These are phyloP conservation scores for Neurospora sp. DNA, from an alignment of 495 filamentous ascomycete species.

Conservation along the genomic window DNA sequence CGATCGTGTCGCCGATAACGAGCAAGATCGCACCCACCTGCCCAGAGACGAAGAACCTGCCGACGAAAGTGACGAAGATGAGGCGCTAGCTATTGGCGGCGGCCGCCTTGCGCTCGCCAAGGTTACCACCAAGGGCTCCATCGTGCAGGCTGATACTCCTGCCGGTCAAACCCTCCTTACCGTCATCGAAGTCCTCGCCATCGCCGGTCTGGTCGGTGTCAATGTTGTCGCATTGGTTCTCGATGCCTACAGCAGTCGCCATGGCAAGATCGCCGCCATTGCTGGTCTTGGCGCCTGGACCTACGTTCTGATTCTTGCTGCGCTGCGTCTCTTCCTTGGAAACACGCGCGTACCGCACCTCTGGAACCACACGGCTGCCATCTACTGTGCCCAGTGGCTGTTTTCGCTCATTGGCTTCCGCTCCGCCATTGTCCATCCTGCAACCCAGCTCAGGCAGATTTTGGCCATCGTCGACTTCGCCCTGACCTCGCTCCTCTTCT, in stretches of 20 bases:
- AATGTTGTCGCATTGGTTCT: constrained; percentile 50
- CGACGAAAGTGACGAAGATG: constrained; percentile 53
- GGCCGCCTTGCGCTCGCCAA: constrained; percentile 48
- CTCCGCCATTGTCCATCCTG: constrained; percentile 72
- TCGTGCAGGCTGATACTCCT: constrained; percentile 69
- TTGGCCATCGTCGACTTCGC: constrained; percentile 62
- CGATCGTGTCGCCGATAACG: constrained; percentile 32
- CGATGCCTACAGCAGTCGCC: constrained; percentile 20
- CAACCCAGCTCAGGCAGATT: constrained; percentile 46
- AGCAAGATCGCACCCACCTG: constrained; percentile 35
- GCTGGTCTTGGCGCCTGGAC: constrained; percentile 62
- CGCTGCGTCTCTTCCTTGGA: constrained; percentile 61
- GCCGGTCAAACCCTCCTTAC: constrained; percentile 60
- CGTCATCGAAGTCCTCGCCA: constrained; percentile 60
- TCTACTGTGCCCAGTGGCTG: constrained; percentile 82
- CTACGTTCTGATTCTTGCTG: constrained; percentile 69
- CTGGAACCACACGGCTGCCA: constrained; percentile 84
- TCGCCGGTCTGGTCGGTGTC: constrained; percentile 59
- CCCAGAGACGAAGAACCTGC: constrained; percentile 33
- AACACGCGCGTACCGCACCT: constrained; percentile 58
- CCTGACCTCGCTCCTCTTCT: constrained; percentile 60
- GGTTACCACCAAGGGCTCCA: constrained; percentile 50
- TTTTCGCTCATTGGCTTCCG: constrained; percentile 69
- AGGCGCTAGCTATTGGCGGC: constrained; percentile 42
- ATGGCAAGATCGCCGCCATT: constrained; percentile 45